Evolutionary conservation across 257 asterid genomes (phyloP).

Genomic region (Anisodus acutangulus): DNA sequence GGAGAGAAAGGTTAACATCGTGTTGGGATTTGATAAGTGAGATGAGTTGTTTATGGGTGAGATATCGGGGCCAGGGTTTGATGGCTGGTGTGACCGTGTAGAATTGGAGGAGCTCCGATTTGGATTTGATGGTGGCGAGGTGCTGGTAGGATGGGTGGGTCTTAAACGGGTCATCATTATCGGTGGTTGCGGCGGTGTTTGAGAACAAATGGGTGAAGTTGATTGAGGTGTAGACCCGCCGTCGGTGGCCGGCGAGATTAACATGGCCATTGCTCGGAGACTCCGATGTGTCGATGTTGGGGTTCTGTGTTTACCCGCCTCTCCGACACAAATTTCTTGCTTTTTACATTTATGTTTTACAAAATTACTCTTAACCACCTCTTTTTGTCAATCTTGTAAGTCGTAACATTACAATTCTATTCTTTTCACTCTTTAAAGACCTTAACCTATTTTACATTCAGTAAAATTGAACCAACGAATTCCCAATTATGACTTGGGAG

Average conservation of each 20-base stretch:
- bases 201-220: slow-evolving; percentile 34
- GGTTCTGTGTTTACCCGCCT: not conserved
- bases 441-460: too few relatives aligned
- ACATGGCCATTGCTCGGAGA: not conserved
- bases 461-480: too few relatives aligned
- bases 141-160: slow-evolving; percentile 42
- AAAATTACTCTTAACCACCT: not conserved
- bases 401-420: not conserved
- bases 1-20: slow-evolving; percentile 74
- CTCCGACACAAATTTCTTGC: not conserved
- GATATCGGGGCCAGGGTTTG: slow-evolving; percentile 84
- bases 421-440: not conserved
- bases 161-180: slow-evolving; percentile 22
- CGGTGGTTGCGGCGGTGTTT: slow-evolving; percentile 22
- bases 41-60: slow-evolving; percentile 65
- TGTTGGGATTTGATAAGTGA: slow-evolving; percentile 65
- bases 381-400: not conserved
- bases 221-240: not conserved
- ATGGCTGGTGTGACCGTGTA: slow-evolving; percentile 83
- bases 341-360: not conserved
- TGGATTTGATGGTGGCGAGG: slow-evolving; percentile 56
- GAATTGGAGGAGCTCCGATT: slow-evolving; percentile 61
- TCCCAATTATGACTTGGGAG: too few relatives aligned
- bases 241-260: slow-evolving; percentile 3
- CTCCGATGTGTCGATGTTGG: not conserved